These are phyloP conservation scores for Tylopilus subfusipes DNA, from an alignment of 768 basidiomycete genomes.

Conservation along the genomic window DNA sequence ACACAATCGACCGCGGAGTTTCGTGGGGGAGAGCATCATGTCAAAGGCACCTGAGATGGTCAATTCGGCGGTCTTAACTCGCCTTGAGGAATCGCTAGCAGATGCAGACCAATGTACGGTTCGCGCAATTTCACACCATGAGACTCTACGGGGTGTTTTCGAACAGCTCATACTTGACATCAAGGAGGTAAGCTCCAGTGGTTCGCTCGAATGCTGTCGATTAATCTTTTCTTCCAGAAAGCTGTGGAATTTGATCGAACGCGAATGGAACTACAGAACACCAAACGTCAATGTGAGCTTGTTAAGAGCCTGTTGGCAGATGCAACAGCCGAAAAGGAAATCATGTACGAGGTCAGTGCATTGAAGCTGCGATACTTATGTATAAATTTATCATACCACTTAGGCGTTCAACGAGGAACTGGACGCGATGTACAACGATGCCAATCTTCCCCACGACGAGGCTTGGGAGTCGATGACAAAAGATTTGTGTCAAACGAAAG, in stretches of 20 bases:
- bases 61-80: conserved; percentile 9
- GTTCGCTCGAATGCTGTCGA: background rate
- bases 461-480: conserved; percentile 76
- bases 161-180: conserved; percentile 47
- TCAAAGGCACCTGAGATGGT: conserved; percentile 19
- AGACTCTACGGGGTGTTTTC: conserved; percentile 51
- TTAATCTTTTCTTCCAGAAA: conserved; percentile 41
- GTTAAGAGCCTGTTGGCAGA: conserved; percentile 76
- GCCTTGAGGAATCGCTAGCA: conserved; percentile 48
- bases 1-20: conserved; percentile 43
- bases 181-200: conserved; percentile 48
- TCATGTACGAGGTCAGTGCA: conserved; percentile 79
- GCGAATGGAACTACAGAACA: conserved; percentile 61
- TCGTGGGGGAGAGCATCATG: conserved; percentile 20
- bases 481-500: conserved; percentile 74
- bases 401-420: conserved; percentile 95
- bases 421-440: conserved; percentile 86
- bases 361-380: background rate
- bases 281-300: conserved; percentile 72
- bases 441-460: conserved; percentile 75
- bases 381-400: conserved; percentile 1
- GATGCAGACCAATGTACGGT: conserved; percentile 59
- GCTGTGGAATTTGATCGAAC: conserved; percentile 59
- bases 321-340: conserved; percentile 82
- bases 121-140: conserved; percentile 51